Conservation (phyloP, 768 basidiomycete genomes). For the Sporobolomyces phaffii region DNA sequence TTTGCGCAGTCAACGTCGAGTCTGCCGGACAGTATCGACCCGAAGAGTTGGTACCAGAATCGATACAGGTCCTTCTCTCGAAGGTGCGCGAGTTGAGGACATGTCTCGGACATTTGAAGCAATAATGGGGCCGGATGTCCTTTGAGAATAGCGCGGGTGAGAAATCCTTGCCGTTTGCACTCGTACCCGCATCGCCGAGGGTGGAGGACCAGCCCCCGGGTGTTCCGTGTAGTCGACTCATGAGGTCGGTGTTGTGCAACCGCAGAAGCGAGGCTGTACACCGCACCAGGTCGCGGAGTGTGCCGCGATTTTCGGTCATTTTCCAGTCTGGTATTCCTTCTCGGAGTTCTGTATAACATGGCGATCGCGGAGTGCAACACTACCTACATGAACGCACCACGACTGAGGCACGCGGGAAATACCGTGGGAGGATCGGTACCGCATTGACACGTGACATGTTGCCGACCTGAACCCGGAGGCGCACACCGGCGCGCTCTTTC, state of each 20-base stretch:
- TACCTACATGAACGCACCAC: too few species aligned
- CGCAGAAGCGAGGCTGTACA: too few species aligned
- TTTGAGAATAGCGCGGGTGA: neutral
- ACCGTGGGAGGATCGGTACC: too few species aligned
- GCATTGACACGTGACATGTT: too few species aligned
- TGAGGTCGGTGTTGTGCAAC: neutral
- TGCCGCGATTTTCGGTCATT: too few species aligned
- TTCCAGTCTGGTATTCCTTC: too few species aligned
- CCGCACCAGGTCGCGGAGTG: too few species aligned
- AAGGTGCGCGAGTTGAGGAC: constrained; percentile 54
- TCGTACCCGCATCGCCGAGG: neutral
- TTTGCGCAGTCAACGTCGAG: constrained; percentile 68
- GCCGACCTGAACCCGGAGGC: too few species aligned
- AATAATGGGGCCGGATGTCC: neutral
- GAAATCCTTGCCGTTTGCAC: neutral
- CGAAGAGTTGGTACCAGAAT: constrained; percentile 70
- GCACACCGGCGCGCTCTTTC: too few species aligned
- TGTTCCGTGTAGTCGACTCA: neutral
- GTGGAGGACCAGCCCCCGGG: neutral
- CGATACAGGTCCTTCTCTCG: constrained; percentile 70
- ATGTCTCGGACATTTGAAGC: constrained; percentile 31
- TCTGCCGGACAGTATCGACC: constrained; percentile 84
- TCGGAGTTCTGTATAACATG: too few species aligned
- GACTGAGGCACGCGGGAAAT: too few species aligned
- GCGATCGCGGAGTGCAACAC: too few species aligned